Evolutionary conservation across 2,329 filamentous ascomycete species (phyloP), one percentile per base, ranked within the genome.

Genomic region (Fusarium pilosicola): DNA sequence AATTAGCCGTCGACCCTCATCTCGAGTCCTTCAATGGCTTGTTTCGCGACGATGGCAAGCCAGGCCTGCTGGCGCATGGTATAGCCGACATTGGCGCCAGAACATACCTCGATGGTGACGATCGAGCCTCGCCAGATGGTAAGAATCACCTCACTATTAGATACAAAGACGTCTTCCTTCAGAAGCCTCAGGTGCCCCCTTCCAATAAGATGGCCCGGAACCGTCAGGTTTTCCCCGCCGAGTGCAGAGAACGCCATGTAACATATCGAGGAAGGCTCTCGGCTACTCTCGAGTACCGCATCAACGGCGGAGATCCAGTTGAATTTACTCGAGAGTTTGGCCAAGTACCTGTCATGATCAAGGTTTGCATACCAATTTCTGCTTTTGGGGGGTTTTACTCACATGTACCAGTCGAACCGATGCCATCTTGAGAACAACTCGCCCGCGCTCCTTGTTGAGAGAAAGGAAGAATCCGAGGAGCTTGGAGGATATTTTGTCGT

Each of bases 401-500:
- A 77, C 73, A 36, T 22, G 52, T 20, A 30, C 13, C 77, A 95
- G 91, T 96, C 95, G 67, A 97, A 95, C 81, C 89, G 91, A 81
- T 99, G 96, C 81, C 95, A 99, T 80, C 89, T 99, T 32, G 92
- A 97, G 81, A 92, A 93, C 71, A 92, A 95, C 78, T 92, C 94
- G 11, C 96, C 96, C 1, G 92, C 92, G 17, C 88, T 93, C 78
- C 88, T 99, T 22, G 94, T 98, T 36, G 88, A 93, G 73, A 90
- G 91, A 69, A 97, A 98, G 81, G 96, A 99, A 84, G 96, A 99
- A 83, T 93, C 95, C 0, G 96, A 99, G 83, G 96, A 99, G 83
- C 85, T 98, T 38, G 96, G 96, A 42, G 96, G 96, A 49, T 99
- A 98, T 83, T 99, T 98, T 80, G 91, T 99, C 78, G 93, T 99